Evolutionary conservation across 2,329 filamentous ascomycete species (phyloP).

Genomic region (Neocucurbitaria cava): DNA sequence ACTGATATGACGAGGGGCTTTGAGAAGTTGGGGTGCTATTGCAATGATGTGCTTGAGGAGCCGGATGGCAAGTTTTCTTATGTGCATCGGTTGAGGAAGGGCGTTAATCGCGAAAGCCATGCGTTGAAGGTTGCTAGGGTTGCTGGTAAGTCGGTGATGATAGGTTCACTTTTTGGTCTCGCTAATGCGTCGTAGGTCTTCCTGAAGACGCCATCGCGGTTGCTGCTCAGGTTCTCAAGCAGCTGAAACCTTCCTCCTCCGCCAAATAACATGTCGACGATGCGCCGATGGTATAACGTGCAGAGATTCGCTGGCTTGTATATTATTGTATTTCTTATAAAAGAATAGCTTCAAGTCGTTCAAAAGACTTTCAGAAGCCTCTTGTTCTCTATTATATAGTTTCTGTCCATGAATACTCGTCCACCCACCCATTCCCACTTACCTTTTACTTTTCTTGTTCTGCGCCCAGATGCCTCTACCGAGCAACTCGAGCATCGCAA

Average conservation of each 20-base stretch:
- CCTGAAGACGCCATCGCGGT: slow-evolving; percentile 74
- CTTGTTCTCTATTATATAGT: too few species aligned
- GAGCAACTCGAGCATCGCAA: too few species aligned
- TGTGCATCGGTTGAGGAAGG: slow-evolving; percentile 79
- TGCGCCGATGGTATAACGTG: too few species aligned
- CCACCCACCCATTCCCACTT: too few species aligned
- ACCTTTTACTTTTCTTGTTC: too few species aligned
- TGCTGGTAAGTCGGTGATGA: slow-evolving; percentile 64
- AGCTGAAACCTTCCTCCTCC: slow-evolving; percentile 22
- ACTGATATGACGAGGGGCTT: slow-evolving; percentile 75
- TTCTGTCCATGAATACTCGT: too few species aligned
- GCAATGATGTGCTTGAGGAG: slow-evolving; percentile 86
- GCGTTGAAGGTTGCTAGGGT: slow-evolving; percentile 92
- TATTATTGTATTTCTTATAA: too few species aligned
- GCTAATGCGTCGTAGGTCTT: slow-evolving; percentile 57
- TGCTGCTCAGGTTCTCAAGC: slow-evolving; percentile 65
- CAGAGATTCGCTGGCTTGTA: too few species aligned
- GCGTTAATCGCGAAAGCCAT: slow-evolving; percentile 86
- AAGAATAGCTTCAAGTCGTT: too few species aligned
- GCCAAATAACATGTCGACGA: background rate
- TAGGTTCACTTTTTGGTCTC: background rate
- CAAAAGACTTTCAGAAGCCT: too few species aligned
- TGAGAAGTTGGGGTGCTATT: slow-evolving; percentile 74
- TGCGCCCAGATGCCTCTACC: too few species aligned
- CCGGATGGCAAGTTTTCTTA: slow-evolving; percentile 73